Evolutionary conservation across 2,329 filamentous ascomycete genomes (phyloP).

Genomic region (Monosporascus sp.): DNA sequence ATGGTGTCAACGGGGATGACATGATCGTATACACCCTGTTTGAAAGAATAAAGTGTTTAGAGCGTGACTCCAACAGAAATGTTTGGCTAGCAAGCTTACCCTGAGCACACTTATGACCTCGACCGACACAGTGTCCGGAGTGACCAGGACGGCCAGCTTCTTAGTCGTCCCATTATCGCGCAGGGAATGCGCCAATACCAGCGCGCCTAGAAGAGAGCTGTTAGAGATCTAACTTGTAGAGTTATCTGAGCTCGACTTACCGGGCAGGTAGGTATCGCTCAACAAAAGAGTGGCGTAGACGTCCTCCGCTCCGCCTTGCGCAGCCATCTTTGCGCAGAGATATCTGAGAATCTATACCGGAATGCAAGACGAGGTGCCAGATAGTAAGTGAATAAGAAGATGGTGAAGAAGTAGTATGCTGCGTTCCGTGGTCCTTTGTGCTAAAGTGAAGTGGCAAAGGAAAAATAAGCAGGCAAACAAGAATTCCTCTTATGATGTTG

Average conservation of each 20-base stretch:
- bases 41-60: conserved; percentile 16
- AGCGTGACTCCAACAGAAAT: conserved; percentile 1
- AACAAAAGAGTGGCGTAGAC: conserved; percentile 68
- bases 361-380: no score
- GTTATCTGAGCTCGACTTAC: conserved; percentile 41
- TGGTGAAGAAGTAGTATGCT: background rate
- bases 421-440: no score
- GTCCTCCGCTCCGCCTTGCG: conserved; percentile 34
- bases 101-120: conserved; percentile 74
- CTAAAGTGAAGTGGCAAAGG: no score
- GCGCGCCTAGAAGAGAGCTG: conserved; percentile 58
- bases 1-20: conserved; percentile 80
- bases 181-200: conserved; percentile 90
- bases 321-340: conserved; percentile 20
- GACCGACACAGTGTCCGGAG: conserved; percentile 69
- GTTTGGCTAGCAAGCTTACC: conserved; percentile 39
- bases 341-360: background rate
- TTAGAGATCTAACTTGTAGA: conserved; percentile 11
- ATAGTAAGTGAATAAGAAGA: background rate
- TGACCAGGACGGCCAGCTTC: conserved; percentile 80
- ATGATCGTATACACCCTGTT: conserved; percentile 77
- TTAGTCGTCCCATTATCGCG: conserved; percentile 83
- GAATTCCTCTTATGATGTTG: no score
- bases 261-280: conserved; percentile 88
- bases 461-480: no score